Evolutionary conservation across 2,329 filamentous ascomycete species (phyloP), one percentile per base, ranked within the genome.

Genomic region (Arthrobotrys entomopaga): DNA sequence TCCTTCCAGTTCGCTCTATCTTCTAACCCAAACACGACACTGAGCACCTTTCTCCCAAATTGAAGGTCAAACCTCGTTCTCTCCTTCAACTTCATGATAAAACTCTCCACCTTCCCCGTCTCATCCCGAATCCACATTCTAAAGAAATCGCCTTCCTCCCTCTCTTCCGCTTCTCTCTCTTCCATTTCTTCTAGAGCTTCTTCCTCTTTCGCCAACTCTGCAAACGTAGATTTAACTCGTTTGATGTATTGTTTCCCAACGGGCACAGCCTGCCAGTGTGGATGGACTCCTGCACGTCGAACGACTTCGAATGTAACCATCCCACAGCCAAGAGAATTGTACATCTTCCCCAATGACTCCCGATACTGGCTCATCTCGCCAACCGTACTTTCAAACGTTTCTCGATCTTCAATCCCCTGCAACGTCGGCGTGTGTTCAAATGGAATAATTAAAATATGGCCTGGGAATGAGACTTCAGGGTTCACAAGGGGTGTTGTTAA

Each of bases 251-350:
- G 85, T 0, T 86, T 84, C 0, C 90, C 87, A 0, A 96, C 84
- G 0, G 95, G 92, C 29, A 98, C 83, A 77, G 96, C 90, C 82
- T 99, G 96, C 95, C 77, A 78, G 80, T 98, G 94, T 0, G 90
- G 86, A 80, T 99, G 95, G 65, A 98, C 89, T 64, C 95, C 92
- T 59, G 87, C 87, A 3, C 85, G 85, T 58, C 93, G 89, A 80
- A 89, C 94, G 78, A 99, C 93, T 82, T 98, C 95, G 88, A 92
- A 99, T 0, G 92, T 95, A 0, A 98, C 90, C 1, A 89, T 87
- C 15, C 94, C 95, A 0, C 78, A 48, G 83, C 79, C 83, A 81
- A 67, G 84, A 85, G 81, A 82, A n/a, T 84, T 82, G 11, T 97
- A 84, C 91, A 97, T 96, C 52, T 85, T 85, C 80, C 97, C 92